Percentiles rank a stretch among this genome's conserved stretches.
phyloP scores from a whole-genome alignment of 2,329 filamentous ascomycete species.

The Ceratocystis smalleyi region DNA sequence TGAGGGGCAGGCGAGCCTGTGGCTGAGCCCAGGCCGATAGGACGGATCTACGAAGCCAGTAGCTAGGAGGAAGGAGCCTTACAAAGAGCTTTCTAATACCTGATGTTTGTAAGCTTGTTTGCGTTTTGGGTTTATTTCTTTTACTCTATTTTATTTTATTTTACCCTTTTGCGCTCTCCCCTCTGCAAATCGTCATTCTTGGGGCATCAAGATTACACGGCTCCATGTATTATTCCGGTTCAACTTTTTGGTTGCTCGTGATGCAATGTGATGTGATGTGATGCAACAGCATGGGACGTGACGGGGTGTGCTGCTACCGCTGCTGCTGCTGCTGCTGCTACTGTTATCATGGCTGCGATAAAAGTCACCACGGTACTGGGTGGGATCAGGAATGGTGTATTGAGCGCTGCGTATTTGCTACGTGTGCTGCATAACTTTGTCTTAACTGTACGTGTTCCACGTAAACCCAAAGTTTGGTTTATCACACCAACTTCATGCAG shows the following conservation, averaged over 20 bases:
- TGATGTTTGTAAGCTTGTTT: too few species aligned
- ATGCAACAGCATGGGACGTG: background rate
- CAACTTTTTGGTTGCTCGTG: background rate
- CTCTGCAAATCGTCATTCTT: background rate
- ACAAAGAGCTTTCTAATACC: too few species aligned
- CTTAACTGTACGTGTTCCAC: background rate
- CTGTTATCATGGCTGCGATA: too few species aligned
- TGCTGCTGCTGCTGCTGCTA: too few species aligned
- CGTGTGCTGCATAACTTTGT: background rate
- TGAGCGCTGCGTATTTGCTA: background rate
- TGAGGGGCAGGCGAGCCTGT: too few species aligned
- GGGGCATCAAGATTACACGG: background rate
- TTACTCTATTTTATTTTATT: background rate
- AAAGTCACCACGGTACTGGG: too few species aligned
- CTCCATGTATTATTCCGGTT: background rate
- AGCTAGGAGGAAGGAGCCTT: too few species aligned
- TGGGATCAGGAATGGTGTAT: too few species aligned
- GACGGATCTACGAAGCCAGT: too few species aligned
- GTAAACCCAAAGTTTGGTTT: background rate
- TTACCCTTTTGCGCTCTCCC: background rate
- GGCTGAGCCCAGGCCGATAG: too few species aligned
- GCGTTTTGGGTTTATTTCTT: too few species aligned
- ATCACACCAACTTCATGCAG: background rate
- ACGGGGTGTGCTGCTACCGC: background rate
- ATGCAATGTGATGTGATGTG: background rate